Conservation (phyloP, 352 stramenopile genomes). For the Pilasporangium apinafurcum region DNA sequence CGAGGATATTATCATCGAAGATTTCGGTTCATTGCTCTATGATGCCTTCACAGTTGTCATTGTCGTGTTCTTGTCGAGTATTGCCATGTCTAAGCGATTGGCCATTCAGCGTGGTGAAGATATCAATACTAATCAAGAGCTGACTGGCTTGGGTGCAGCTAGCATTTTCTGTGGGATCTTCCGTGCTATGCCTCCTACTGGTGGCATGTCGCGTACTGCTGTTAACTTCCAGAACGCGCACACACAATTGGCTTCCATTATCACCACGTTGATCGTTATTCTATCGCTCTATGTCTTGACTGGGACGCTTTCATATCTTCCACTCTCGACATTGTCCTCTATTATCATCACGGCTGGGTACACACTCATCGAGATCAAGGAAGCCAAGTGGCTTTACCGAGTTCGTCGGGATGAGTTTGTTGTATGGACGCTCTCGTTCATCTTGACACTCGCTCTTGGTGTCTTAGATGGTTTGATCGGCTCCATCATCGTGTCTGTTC, state of each 20-base stretch:
- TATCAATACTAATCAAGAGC: slow-evolving; percentile 70
- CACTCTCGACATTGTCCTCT: slow-evolving; percentile 58
- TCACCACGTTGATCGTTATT: slow-evolving; percentile 77
- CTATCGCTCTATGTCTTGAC: slow-evolving; percentile 84
- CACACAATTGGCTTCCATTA: slow-evolving; percentile 76
- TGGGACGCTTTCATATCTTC: slow-evolving; percentile 77
- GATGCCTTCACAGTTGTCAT: slow-evolving; percentile 62
- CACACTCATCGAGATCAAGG: slow-evolving; percentile 81
- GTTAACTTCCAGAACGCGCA: slow-evolving; percentile 86
- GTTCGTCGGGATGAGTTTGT: slow-evolving; percentile 52
- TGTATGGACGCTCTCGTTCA: slow-evolving; percentile 42
- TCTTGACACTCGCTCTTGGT: slow-evolving; percentile 38
- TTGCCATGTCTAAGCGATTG: slow-evolving; percentile 83
- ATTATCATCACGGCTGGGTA: slow-evolving; percentile 90
- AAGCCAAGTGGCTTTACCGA: slow-evolving; percentile 78
- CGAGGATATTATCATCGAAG: slow-evolving; percentile 26
- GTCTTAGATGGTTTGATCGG: slow-evolving; percentile 40
- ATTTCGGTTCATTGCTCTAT: slow-evolving; percentile 44
- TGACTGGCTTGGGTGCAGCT: slow-evolving; percentile 80
- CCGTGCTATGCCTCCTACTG: slow-evolving; percentile 71
- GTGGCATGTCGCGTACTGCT: slow-evolving; percentile 78
- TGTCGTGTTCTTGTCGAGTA: slow-evolving; percentile 85
- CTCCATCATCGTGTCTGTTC: slow-evolving; percentile 46
- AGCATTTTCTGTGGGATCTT: slow-evolving; percentile 85
- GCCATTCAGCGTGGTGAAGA: slow-evolving; percentile 62